Evolutionary conservation across 2,329 filamentous ascomycete species (phyloP).

Genomic region (Aspergillus sp.): DNA sequence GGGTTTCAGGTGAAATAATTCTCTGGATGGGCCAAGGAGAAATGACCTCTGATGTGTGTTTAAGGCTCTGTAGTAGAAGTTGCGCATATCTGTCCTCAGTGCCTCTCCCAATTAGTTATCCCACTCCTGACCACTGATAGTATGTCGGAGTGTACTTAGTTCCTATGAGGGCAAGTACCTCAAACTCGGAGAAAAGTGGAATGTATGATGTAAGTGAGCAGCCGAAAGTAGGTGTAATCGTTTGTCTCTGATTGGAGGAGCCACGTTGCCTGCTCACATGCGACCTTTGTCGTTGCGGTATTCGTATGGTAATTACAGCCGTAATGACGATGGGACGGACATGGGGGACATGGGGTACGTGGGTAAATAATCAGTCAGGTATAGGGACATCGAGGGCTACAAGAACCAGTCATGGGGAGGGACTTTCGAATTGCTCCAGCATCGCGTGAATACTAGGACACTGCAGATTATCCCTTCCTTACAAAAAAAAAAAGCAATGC

Average conservation of each 20-base stretch:
- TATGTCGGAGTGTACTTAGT: background rate
- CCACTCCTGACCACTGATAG: no score
- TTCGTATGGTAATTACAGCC: slow-evolving; percentile 4
- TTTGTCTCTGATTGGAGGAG: slow-evolving; percentile 17
- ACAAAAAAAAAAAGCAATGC: background rate
- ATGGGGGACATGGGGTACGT: background rate
- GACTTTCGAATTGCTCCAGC: no score
- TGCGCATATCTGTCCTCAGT: background rate
- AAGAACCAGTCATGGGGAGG: no score
- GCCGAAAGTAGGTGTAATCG: slow-evolving; percentile 18
- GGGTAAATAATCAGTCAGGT: background rate
- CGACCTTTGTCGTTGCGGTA: slow-evolving; percentile 1
- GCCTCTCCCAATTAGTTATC: no score
- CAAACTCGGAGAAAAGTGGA: background rate
- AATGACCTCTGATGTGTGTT: background rate
- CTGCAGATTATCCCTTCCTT: no score
- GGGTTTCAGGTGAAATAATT: slow-evolving; percentile 20
- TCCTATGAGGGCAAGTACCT: background rate
- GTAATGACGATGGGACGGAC: background rate
- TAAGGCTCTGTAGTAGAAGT: background rate
- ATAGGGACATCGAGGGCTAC: background rate
- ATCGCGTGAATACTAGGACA: no score
- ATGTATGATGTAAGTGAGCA: slow-evolving; percentile 13
- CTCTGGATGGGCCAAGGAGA: background rate
- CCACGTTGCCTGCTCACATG: slow-evolving; percentile 19